Evolutionary conservation across 2,329 filamentous ascomycete genomes (phyloP), one percentile per base, ranked within the genome.

Genomic region (Aphanoascus verrucosus): DNA sequence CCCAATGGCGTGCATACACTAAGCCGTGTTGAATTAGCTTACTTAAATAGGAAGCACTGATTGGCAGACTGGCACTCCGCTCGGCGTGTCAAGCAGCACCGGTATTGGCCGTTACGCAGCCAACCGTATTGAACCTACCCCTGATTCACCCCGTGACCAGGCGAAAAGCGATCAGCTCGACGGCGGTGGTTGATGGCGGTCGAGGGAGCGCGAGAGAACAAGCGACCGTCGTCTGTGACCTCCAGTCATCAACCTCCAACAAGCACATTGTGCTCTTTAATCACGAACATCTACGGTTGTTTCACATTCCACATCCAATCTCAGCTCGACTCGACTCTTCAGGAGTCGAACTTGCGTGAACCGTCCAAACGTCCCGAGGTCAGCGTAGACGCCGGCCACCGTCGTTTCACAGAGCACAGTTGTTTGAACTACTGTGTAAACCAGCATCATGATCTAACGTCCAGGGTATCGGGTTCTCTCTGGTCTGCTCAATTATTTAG

Each of bases 361-460:
- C n/a, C 20, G 23, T 7, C 3, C 31, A 8, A 28, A 31, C 20
- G 20, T 45, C 42, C 9, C 17, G 12, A n/a, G 9, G 11, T 31
- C 31, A 32, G 32, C 5, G 15, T 19, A 50, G 23, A 31, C 35
- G 23, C 28, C 23, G 37, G 23, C 40, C 19, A 17, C 49, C 12
- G 8, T 34, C 23, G 38, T 35, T 44, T 43, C 35, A 7, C 40
- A 11, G 11, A 41, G 42, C 42, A 45, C 42, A 28, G 42, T 28
- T 28, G 41, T 41, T 52, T 45, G 14, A 52, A 42, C 40, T 14
- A 15, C n/a, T 28, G 23, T 28, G 23, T 28, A 28, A 28, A 40
- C 38, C 37, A 35, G 14, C 42, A 23, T n/a, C 42, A 45, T 52
- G 50, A 52, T 52, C 50, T 46, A 35, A 52, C 43, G 42, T 32